Evolutionary conservation across 495 filamentous ascomycete genomes (phyloP).

Genomic region (Copromyces sp.): DNA sequence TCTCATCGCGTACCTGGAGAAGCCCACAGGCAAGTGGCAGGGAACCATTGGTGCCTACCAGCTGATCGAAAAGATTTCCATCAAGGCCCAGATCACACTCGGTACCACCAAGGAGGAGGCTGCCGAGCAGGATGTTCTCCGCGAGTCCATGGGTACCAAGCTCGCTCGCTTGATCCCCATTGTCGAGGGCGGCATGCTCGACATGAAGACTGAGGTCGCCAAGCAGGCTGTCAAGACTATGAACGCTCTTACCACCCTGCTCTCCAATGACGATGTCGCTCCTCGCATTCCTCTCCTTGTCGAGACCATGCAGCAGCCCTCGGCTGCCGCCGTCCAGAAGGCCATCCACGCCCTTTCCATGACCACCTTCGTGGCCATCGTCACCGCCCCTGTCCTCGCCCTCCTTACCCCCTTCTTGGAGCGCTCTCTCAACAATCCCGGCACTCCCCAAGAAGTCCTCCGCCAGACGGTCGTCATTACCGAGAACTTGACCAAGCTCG

Average conservation of each 20-base stretch:
- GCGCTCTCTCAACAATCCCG: slow-evolving; percentile 79
- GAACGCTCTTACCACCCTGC: slow-evolving; percentile 76
- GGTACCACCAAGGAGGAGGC: slow-evolving; percentile 71
- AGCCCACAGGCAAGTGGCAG: slow-evolving; percentile 87
- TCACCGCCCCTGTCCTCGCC: slow-evolving; percentile 96
- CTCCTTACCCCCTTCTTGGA: slow-evolving; percentile 93
- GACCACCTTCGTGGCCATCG: slow-evolving; percentile 96
- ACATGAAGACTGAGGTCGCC: slow-evolving; percentile 81
- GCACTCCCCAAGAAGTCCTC: slow-evolving; percentile 86
- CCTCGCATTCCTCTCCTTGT: slow-evolving; percentile 89
- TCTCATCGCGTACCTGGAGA: slow-evolving; percentile 62
- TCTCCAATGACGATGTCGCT: slow-evolving; percentile 94
- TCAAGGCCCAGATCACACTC: slow-evolving; percentile 77
- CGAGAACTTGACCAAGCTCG: slow-evolving; percentile 96
- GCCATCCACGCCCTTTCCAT: slow-evolving; percentile 95
- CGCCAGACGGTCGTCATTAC: slow-evolving; percentile 96
- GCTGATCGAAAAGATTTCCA: slow-evolving; percentile 80
- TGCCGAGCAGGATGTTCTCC: slow-evolving; percentile 71
- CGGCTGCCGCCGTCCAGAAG: slow-evolving; percentile 77
- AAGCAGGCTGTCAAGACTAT: slow-evolving; percentile 87
- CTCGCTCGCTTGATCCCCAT: slow-evolving; percentile 85
- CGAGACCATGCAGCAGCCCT: slow-evolving; percentile 91
- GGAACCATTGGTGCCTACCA: slow-evolving; percentile 77
- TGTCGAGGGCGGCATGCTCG: slow-evolving; percentile 90
- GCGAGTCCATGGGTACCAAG: slow-evolving; percentile 85